Conservation (phyloP, 169 alveolate genomes). For the Eimeria tenella region DNA sequence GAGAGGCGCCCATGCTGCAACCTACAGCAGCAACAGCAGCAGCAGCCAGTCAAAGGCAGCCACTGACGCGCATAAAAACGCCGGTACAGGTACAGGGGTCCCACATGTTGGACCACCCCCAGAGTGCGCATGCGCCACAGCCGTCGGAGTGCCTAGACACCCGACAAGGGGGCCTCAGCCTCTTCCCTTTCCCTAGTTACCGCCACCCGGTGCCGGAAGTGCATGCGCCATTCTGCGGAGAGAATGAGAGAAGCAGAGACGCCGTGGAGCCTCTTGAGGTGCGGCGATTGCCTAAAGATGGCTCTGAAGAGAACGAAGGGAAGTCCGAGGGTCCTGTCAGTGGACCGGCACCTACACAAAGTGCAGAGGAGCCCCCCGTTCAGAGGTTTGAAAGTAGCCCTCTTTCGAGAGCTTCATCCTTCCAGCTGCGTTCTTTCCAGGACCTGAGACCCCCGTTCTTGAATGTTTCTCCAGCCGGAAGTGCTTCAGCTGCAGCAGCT, state of each 20-base stretch:
- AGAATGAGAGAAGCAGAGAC: not conserved
- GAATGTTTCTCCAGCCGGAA: not conserved
- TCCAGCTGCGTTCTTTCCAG: not conserved
- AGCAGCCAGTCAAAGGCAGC: conserved; percentile 8
- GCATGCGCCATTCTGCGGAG: not conserved
- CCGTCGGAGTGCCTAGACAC: not conserved
- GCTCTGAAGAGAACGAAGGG: not conserved
- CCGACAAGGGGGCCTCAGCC: not conserved
- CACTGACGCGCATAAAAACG: not conserved
- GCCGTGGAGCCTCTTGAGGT: not conserved
- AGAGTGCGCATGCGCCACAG: not conserved
- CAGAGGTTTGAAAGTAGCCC: not conserved
- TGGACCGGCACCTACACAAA: too few species aligned
- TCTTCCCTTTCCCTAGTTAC: not conserved
- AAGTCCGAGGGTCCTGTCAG: too few species aligned
- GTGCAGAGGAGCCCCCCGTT: not conserved
- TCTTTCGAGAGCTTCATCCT: not conserved
- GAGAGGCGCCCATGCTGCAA: not conserved
- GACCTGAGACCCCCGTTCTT: not conserved
- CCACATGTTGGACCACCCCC: not conserved
- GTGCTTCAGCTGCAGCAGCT: not conserved
- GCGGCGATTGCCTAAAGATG: not conserved
- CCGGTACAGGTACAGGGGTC: not conserved
- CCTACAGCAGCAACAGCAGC: not conserved
- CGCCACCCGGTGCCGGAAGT: conserved; percentile 1